Conservation (phyloP, 2,329 filamentous ascomycete species). For the Verticillium nubilum region DNA sequence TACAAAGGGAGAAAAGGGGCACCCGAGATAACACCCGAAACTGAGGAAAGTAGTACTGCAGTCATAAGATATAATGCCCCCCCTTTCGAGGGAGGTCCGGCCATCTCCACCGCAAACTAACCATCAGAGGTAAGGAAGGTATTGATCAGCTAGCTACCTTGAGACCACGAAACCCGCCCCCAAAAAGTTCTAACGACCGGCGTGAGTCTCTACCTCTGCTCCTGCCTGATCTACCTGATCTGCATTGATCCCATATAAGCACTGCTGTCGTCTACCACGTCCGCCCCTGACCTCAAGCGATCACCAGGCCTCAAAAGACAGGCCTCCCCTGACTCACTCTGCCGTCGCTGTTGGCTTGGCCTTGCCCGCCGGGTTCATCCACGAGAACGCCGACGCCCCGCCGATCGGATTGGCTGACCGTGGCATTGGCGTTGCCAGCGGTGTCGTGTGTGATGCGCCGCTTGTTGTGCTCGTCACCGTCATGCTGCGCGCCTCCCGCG, state of each 20-base stretch:
- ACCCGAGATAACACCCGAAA: neutral
- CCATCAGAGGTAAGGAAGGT: no score
- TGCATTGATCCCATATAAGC: neutral
- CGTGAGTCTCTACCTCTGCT: neutral
- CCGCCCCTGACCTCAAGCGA: no score
- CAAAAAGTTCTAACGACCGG: no score
- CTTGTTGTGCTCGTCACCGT: slow-evolving; percentile 2
- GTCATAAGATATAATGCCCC: neutral
- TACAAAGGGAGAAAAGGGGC: neutral
- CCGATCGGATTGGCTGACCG: slow-evolving; percentile 77
- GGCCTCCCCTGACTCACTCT: slow-evolving; percentile 3
- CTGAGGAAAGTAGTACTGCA: neutral
- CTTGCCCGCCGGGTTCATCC: slow-evolving; percentile 62
- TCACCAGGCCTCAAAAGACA: no score
- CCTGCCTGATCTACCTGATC: neutral
- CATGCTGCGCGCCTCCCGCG: slow-evolving; percentile 10
- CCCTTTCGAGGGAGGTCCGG: neutral
- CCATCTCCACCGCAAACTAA: neutral
- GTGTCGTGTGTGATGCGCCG: slow-evolving; percentile 29
- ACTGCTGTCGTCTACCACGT: no score
- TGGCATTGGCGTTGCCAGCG: slow-evolving; percentile 28
- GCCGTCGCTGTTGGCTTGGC: slow-evolving; percentile 28
- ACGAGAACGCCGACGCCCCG: slow-evolving; percentile 88
- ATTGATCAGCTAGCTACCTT: neutral
- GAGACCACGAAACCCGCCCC: no score